Conservation (phyloP, 495 filamentous ascomycete genomes). For the Darksidea phi region DNA sequence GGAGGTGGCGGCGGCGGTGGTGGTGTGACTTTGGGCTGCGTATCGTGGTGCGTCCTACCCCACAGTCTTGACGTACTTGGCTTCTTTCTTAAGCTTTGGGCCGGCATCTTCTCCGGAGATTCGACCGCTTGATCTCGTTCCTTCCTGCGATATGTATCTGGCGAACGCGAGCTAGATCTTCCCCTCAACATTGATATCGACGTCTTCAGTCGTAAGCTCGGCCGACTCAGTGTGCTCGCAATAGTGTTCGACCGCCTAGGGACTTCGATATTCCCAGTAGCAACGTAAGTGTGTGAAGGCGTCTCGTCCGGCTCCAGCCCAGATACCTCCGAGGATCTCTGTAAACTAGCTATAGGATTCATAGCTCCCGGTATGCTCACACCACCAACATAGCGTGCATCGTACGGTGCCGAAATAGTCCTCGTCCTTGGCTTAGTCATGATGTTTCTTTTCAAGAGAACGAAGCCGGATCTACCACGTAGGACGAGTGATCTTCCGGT, state of each 20-base stretch:
- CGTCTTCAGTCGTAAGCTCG: constrained; percentile 25
- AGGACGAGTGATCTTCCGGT: constrained; percentile 2
- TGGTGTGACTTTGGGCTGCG: not conserved
- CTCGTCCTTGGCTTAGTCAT: constrained; percentile 13
- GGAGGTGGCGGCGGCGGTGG: not conserved
- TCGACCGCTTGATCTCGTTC: not conserved
- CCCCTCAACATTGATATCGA: constrained; percentile 8
- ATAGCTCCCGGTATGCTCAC: constrained; percentile 15
- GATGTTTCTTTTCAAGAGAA: not conserved
- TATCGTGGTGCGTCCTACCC: not conserved
- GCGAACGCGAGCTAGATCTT: constrained; percentile 15
- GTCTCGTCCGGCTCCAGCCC: constrained; percentile 8
- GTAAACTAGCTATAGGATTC: constrained; percentile 1
- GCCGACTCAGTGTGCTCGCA: constrained; percentile 10
- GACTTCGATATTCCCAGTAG: not conserved
- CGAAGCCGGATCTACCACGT: not conserved
- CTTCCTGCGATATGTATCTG: constrained; percentile 13
- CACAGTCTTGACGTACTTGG: not conserved
- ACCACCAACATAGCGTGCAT: constrained; percentile 28
- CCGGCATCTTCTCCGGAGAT: not conserved
- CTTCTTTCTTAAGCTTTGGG: constrained; percentile 1
- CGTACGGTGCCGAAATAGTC: constrained; percentile 25
- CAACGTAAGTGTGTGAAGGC: not conserved
- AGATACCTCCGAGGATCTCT: constrained; percentile 1
- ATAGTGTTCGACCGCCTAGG: constrained; percentile 18